Evolutionary conservation across 257 asterid genomes (phyloP).

Genomic region (Nicotiana obtusifolia): DNA sequence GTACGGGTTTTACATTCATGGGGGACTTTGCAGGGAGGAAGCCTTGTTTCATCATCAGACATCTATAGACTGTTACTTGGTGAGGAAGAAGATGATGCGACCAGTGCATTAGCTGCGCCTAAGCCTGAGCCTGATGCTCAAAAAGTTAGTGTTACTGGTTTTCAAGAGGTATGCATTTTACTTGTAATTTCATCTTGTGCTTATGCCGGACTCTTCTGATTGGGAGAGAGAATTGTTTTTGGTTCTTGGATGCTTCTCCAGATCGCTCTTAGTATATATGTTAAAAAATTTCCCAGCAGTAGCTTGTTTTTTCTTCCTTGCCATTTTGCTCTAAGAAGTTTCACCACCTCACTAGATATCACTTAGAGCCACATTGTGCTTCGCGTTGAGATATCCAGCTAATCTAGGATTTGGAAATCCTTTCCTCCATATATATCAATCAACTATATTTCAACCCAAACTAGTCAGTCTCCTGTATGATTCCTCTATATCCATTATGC

Average conservation of each 20-base stretch:
- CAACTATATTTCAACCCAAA: background rate
- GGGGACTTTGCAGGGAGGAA: constrained; percentile 60
- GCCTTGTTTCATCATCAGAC: constrained; percentile 72
- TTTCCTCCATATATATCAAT: background rate
- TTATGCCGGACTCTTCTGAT: background rate
- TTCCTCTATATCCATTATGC: background rate
- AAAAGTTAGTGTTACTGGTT: constrained; percentile 41
- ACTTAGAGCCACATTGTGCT: background rate
- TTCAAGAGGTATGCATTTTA: constrained; percentile 48
- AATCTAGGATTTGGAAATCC: background rate
- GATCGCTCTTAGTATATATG: background rate
- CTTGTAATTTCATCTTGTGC: constrained; percentile 2
- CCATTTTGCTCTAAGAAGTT: background rate
- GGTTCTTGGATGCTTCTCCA: background rate
- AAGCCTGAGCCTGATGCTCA: constrained; percentile 78
- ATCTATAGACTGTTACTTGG: constrained; percentile 66
- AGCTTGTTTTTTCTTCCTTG: background rate
- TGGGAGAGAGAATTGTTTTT: background rate
- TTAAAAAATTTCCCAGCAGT: background rate
- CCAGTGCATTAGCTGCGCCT: constrained; percentile 75
- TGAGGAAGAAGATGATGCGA: constrained; percentile 99
- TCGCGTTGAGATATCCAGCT: background rate
- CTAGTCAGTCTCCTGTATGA: background rate
- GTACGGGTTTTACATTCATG: constrained; percentile 13
- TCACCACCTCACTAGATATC: background rate